These are phyloP conservation scores for Blastocystis sp. DNA, from an alignment of 352 stramenopile genomes.

Conservation along the genomic window DNA sequence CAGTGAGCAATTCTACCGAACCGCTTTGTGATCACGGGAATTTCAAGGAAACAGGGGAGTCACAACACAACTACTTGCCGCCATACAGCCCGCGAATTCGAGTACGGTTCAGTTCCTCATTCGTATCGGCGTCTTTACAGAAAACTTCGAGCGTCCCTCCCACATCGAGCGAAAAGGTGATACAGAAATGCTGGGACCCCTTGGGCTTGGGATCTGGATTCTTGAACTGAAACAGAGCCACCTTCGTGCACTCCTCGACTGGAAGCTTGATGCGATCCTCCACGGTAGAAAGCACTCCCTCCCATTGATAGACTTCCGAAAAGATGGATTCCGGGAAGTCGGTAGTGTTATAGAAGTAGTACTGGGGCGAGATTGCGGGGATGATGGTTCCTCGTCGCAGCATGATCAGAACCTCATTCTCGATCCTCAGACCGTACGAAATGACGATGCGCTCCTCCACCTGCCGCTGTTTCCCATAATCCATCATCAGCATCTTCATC, in stretches of 20 bases:
- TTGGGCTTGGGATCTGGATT: background rate
- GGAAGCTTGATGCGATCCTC: background rate
- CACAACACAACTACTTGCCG: too few relatives aligned
- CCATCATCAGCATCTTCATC: background rate
- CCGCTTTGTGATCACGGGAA: too few relatives aligned
- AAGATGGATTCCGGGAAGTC: background rate
- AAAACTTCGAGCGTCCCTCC: background rate
- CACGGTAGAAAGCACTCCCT: background rate
- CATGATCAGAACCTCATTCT: background rate
- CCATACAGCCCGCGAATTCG: too few relatives aligned
- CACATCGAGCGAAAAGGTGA: background rate
- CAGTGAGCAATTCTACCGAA: too few relatives aligned
- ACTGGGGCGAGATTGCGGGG: background rate
- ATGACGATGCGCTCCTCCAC: background rate
- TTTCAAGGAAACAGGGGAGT: too few relatives aligned
- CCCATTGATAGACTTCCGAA: background rate
- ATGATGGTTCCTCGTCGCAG: background rate
- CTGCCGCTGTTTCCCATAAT: too few relatives aligned
- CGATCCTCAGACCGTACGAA: background rate
- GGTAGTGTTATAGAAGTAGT: background rate
- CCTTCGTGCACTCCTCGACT: background rate
- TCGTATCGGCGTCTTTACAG: background rate
- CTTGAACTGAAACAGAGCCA: background rate
- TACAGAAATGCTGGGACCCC: background rate
- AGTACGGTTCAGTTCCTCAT: background rate